A percentile compares a stretch with the other conserved stretches of the same genome.
Evolutionary conservation across 106 monocot species (phyloP).

Genomic region (Phalaenopsis aphrodite): DNA sequence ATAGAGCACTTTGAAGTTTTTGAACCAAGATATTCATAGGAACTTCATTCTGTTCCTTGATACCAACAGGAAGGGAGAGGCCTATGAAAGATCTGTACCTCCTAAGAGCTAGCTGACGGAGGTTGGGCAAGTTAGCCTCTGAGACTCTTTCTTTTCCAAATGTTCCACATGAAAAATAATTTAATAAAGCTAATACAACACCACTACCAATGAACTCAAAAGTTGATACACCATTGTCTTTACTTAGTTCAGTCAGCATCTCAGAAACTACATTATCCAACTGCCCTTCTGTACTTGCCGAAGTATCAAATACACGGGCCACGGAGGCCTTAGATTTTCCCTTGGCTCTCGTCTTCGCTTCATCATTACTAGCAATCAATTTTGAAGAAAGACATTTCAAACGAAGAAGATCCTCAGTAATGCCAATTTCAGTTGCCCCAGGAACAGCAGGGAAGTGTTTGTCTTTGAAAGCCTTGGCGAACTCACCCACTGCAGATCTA

Average conservation of each 20-base stretch:
- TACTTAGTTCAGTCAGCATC: constrained; percentile 69
- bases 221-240: constrained; percentile 90
- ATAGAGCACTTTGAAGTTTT: constrained; percentile 92
- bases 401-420: constrained; percentile 76
- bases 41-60: constrained; percentile 27
- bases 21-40: constrained; percentile 78
- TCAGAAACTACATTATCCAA: constrained; percentile 50
- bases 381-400: constrained; percentile 72
- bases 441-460: constrained; percentile 74
- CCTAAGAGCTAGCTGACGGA: constrained; percentile 65
- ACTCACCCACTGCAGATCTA: constrained; percentile 60
- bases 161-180: constrained; percentile 90
- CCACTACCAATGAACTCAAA: constrained; percentile 99
- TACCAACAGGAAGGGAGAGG: constrained; percentile 41
- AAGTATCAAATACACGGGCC: constrained; percentile 40
- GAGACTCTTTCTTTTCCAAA: constrained; percentile 68
- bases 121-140: constrained; percentile 64
- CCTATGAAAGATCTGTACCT: constrained; percentile 82
- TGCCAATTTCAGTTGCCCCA: constrained; percentile 59
- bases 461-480: constrained; percentile 81
- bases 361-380: constrained; percentile 54
- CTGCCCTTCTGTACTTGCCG: constrained; percentile 46
- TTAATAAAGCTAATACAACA: constrained; percentile 70
- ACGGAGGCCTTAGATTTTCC: constrained; percentile 71
- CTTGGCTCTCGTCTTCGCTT: constrained; percentile 50